Conservation (phyloP, 2,329 filamentous ascomycete species). For the Xylaria sp. region DNA sequence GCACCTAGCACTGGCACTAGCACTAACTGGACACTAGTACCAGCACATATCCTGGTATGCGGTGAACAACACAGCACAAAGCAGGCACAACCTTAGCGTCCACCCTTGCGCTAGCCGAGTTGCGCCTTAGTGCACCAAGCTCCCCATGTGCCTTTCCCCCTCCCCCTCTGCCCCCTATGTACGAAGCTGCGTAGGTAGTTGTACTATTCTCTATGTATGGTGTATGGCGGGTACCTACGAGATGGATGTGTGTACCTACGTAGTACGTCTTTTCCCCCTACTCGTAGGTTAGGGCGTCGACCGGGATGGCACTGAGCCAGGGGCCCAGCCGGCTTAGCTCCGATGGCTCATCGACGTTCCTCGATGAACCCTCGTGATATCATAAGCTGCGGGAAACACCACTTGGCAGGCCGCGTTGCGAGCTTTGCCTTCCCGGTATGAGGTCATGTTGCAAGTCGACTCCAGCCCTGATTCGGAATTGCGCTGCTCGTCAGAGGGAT, state of each 20-base stretch:
- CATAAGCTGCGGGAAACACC: neutral
- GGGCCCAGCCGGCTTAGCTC: neutral
- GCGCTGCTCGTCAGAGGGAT: too few species aligned
- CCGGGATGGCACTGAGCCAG: too few species aligned
- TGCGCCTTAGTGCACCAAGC: neutral
- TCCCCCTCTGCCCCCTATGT: too few species aligned
- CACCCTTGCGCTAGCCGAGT: neutral
- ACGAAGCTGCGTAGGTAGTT: too few species aligned
- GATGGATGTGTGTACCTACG: too few species aligned
- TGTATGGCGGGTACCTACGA: too few species aligned
- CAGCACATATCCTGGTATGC: constrained; percentile 1
- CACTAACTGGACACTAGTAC: too few species aligned
- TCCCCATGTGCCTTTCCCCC: neutral
- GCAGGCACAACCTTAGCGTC: neutral
- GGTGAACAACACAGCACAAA: constrained; percentile 22
- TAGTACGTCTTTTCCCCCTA: too few species aligned
- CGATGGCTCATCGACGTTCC: too few species aligned
- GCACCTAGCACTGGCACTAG: too few species aligned
- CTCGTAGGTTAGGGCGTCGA: too few species aligned
- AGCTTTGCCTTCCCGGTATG: neutral
- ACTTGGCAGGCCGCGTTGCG: neutral
- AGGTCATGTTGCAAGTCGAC: neutral
- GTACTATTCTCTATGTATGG: too few species aligned
- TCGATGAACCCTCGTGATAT: neutral
- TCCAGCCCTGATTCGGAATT: neutral